phyloP scores from a whole-genome alignment of 495 filamentous ascomycete species.

The Xylaria nigripes region DNA sequence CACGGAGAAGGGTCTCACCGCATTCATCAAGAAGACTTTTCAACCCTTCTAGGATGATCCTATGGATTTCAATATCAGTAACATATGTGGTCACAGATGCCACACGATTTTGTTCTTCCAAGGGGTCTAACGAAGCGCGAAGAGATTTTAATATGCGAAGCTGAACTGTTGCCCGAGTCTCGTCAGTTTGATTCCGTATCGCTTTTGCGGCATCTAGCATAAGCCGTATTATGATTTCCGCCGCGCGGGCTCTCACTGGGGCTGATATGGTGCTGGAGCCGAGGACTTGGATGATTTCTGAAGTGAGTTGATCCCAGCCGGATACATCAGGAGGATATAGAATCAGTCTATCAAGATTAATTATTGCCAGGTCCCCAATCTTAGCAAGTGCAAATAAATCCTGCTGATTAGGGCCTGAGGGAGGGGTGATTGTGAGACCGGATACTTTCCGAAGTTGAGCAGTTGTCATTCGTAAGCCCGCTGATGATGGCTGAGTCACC shows the following conservation, averaged over 20 bases:
- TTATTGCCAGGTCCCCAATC: constrained; percentile 63
- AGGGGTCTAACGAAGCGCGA: constrained; percentile 41
- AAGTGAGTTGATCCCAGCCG: constrained; percentile 67
- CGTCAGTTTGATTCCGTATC: constrained; percentile 39
- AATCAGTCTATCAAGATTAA: constrained; percentile 72
- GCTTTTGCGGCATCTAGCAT: constrained; percentile 55
- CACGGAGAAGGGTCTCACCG: constrained; percentile 70
- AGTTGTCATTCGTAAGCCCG: constrained; percentile 26
- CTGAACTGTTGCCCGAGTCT: constrained; percentile 52
- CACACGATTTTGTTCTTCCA: constrained; percentile 37
- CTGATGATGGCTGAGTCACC: constrained; percentile 9
- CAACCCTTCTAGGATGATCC: constrained; percentile 69
- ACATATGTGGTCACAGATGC: constrained; percentile 45
- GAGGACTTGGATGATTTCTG: constrained; percentile 59
- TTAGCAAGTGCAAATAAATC: constrained; percentile 77
- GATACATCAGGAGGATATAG: constrained; percentile 51
- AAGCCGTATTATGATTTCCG: constrained; percentile 65
- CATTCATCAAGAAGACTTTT: constrained; percentile 79
- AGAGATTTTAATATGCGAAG: constrained; percentile 63
- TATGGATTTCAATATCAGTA: constrained; percentile 73
- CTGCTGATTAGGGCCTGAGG: constrained; percentile 50
- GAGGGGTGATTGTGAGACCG: constrained; percentile 51
- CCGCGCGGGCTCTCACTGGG: constrained; percentile 60
- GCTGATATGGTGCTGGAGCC: constrained; percentile 45
- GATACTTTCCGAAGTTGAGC: constrained; percentile 48